Percentiles rank a stretch among this genome's conserved stretches.
Conservation (phyloP, 2,329 filamentous ascomycete species). For the Gaeumannomyces sp. region DNA sequence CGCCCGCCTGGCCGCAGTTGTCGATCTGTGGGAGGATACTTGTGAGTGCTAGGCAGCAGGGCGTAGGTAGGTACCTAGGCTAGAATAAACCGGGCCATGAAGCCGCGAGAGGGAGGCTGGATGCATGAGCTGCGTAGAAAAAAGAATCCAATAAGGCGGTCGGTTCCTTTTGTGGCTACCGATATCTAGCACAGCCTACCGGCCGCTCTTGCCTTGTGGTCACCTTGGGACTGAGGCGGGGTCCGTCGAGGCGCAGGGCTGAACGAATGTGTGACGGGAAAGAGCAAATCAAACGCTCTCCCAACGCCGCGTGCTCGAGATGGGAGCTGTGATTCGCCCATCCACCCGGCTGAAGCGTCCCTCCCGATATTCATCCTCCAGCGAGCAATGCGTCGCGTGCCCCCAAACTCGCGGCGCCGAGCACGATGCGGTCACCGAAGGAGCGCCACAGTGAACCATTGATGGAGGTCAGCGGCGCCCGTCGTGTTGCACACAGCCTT, state of each 20-base stretch:
- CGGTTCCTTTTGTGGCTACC: not conserved
- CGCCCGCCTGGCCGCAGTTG: no score
- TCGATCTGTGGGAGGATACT: no score
- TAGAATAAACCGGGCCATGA: no score
- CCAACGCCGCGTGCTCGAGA: not conserved
- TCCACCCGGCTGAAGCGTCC: not conserved
- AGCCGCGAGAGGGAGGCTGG: no score
- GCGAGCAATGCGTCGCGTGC: not conserved
- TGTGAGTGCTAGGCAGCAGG: no score
- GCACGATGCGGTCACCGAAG: not conserved
- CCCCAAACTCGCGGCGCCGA: not conserved
- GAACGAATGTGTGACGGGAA: not conserved
- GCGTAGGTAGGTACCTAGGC: no score
- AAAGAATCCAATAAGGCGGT: not conserved
- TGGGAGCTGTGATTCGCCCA: not conserved
- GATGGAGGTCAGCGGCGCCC: not conserved
- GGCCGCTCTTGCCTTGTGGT: not conserved
- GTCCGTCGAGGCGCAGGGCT: not conserved
- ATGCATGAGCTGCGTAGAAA: no score
- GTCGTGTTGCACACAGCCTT: not conserved
- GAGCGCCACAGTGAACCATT: no score
- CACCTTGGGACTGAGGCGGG: no score
- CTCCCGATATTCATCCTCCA: not conserved
- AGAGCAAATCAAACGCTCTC: not conserved
- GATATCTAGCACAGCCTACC: no score